Conservation (phyloP, 2,329 filamentous ascomycete species). For the Colletotrichum musicola region DNA sequence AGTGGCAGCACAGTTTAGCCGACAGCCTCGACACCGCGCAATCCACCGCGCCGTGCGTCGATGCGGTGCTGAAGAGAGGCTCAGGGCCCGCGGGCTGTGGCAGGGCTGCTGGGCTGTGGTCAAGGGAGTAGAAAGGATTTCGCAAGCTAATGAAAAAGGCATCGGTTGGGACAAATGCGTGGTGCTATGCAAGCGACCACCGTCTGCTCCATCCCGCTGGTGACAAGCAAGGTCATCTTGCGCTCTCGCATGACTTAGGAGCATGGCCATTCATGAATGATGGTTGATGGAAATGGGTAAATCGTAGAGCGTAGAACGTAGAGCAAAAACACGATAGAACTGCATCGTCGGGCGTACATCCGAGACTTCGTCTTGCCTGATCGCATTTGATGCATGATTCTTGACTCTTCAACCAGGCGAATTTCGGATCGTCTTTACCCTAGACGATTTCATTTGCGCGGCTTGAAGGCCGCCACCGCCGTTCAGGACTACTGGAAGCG, state of each 20-base stretch:
- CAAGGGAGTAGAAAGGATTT: neutral
- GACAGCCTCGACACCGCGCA: constrained; percentile 12
- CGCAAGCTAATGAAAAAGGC: neutral
- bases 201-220: constrained; percentile 1
- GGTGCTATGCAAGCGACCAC: constrained; percentile 8
- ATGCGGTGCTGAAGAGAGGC: constrained; percentile 1
- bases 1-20: constrained; percentile 3
- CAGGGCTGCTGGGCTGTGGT: constrained; percentile 16
- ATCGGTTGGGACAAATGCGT: constrained; percentile 7
- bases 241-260: constrained; percentile 10
- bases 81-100: constrained; percentile 7
- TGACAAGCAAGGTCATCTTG: constrained; percentile 4
- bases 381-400: too few species aligned
- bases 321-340: constrained; percentile 15
- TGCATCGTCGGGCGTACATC: neutral
- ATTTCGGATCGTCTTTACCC: too few species aligned
- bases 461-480: neutral
- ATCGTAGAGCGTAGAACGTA: neutral
- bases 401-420: too few species aligned
- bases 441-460: neutral
- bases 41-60: constrained; percentile 12
- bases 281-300: neutral
- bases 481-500: too few species aligned
- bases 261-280: constrained; percentile 17
- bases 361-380: too few species aligned